phyloP scores from a whole-genome alignment of 495 filamentous ascomycete genomes.

The Coniosporium apollinis region DNA sequence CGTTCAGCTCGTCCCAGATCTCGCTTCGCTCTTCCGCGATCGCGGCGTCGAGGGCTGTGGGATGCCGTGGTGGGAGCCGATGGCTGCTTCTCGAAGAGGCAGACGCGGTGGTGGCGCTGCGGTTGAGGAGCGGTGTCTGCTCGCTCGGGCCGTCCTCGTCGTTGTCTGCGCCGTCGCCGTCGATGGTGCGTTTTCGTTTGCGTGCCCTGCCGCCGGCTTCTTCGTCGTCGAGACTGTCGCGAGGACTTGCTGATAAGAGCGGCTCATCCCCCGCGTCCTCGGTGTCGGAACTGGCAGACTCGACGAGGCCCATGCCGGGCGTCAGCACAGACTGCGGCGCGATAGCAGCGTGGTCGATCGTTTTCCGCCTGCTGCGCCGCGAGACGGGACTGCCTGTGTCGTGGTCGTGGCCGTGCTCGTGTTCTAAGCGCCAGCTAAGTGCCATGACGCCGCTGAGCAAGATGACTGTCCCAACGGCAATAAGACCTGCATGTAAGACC shows the following conservation, averaged over 20 bases:
- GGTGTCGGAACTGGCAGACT: constrained; percentile 17
- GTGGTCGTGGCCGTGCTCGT: constrained; percentile 39
- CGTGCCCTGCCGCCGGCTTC: background rate
- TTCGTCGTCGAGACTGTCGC: constrained; percentile 4
- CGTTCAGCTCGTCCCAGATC: constrained; percentile 25
- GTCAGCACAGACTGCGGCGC: constrained; percentile 45
- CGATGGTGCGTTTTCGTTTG: background rate
- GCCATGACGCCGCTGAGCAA: constrained; percentile 78
- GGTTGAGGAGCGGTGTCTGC: no score
- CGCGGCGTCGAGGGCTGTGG: constrained; percentile 12
- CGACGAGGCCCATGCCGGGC: constrained; percentile 53
- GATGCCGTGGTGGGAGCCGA: constrained; percentile 11
- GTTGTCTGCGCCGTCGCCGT: background rate
- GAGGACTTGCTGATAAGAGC: constrained; percentile 30
- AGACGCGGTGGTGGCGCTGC: background rate
- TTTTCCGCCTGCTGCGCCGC: constrained; percentile 5
- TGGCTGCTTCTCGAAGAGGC: constrained; percentile 1
- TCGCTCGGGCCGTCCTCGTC: background rate
- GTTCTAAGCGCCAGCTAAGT: constrained; percentile 82
- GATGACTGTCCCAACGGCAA: constrained; percentile 73
- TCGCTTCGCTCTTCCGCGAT: constrained; percentile 9
- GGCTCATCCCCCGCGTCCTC: no score
- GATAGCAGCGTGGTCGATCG: no score
- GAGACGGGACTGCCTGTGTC: constrained; percentile 3
- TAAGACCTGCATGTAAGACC: constrained; percentile 60